Conservation (phyloP, 2,329 filamentous ascomycete genomes). For the Torrubiella hemipterigena region DNA sequence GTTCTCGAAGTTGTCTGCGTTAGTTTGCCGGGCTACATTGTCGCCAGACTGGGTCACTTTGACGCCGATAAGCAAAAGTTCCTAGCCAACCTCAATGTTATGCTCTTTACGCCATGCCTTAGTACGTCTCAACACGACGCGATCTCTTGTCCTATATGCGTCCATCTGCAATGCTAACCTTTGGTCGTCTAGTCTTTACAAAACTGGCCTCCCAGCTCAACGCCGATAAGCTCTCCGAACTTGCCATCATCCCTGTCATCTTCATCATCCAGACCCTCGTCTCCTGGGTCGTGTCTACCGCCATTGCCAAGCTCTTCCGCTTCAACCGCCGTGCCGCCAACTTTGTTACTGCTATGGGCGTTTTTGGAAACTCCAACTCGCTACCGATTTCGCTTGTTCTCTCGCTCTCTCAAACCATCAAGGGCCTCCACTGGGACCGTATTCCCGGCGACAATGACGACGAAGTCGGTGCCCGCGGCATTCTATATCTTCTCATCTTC, state of each 20-base stretch:
- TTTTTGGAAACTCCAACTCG: slow-evolving; percentile 98
- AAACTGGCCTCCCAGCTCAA: slow-evolving; percentile 93
- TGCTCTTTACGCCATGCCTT: slow-evolving; percentile 91
- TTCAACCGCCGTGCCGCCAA: slow-evolving; percentile 81
- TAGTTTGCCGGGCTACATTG: slow-evolving; percentile 84
- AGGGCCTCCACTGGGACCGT: slow-evolving; percentile 86
- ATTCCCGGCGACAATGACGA: slow-evolving; percentile 84
- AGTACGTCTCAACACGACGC: too few species aligned
- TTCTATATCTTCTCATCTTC: slow-evolving; percentile 92
- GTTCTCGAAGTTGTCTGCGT: slow-evolving; percentile 94
- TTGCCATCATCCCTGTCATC: slow-evolving; percentile 91
- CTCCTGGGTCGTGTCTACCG: slow-evolving; percentile 65
- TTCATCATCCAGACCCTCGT: slow-evolving; percentile 80
- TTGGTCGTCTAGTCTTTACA: slow-evolving; percentile 65
- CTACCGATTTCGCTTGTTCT: slow-evolving; percentile 92
- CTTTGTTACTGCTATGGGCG: slow-evolving; percentile 92
- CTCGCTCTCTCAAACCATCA: slow-evolving; percentile 82
- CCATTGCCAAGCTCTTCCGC: slow-evolving; percentile 62
- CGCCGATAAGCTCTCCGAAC: slow-evolving; percentile 76
- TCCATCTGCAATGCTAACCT: slow-evolving; percentile 2
- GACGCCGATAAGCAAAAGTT: slow-evolving; percentile 95
- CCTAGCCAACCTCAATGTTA: slow-evolving; percentile 89
- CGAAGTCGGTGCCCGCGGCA: slow-evolving; percentile 85
- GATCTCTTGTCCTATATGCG: too few species aligned
- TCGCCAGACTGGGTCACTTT: slow-evolving; percentile 83